Percentiles rank a stretch among this genome's conserved stretches.
Conservation (phyloP, 2,329 filamentous ascomycete genomes). For the Dactylellina drechsleri region DNA sequence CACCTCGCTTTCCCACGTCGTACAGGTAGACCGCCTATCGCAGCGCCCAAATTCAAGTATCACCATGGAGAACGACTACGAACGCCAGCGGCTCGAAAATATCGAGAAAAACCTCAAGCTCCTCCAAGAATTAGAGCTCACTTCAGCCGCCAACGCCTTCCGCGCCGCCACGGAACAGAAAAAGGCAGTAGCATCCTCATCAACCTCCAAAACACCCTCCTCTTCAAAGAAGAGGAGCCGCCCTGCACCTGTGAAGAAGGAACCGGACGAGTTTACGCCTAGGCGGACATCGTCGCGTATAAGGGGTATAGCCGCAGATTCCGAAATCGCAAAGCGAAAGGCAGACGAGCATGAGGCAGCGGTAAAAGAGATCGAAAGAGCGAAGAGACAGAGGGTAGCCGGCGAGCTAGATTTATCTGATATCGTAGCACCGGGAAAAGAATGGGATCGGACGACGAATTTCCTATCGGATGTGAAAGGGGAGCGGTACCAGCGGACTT, state of each 20-base stretch:
- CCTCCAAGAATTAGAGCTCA: conserved; percentile 59
- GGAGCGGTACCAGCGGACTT: conserved; percentile 84
- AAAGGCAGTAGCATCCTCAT: conserved; percentile 14
- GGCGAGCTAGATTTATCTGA: conserved; percentile 76
- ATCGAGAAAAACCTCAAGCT: conserved; percentile 59
- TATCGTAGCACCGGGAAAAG: conserved; percentile 77
- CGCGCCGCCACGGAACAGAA: conserved; percentile 43
- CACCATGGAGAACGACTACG: conserved; percentile 58
- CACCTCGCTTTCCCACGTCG: neutral
- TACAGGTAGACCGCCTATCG: neutral
- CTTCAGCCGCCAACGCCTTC: conserved; percentile 54
- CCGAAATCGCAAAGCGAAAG: conserved; percentile 75
- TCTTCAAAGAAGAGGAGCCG: conserved; percentile 50
- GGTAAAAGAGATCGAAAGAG: conserved; percentile 68
- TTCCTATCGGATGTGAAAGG: conserved; percentile 68
- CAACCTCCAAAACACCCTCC: conserved; percentile 9
- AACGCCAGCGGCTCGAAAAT: conserved; percentile 59
- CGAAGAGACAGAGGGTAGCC: conserved; percentile 73
- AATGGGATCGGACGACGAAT: conserved; percentile 75
- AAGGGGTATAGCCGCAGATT: conserved; percentile 72
- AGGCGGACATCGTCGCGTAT: conserved; percentile 72
- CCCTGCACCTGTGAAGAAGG: conserved; percentile 69
- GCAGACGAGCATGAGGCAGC: conserved; percentile 72
- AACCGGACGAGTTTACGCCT: conserved; percentile 68
- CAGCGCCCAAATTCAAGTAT: neutral